Evolutionary conservation across 768 basidiomycete species (phyloP), one percentile per base, ranked within the genome.

Genomic region (Tephrocybe sp.): DNA sequence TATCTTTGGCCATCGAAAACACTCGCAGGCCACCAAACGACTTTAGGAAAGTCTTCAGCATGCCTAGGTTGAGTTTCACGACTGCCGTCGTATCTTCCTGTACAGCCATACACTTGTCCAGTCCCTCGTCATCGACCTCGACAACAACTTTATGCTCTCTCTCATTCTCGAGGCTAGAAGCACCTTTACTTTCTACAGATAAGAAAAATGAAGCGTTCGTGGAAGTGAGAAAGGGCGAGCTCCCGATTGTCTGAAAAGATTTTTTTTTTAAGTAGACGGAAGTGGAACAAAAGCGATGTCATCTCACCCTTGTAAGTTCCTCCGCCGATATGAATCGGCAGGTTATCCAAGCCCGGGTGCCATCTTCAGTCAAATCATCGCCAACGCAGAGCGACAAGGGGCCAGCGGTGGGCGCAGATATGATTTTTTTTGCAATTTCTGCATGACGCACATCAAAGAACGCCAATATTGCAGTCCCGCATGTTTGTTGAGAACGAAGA

Each of bases 391-490:
- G 54, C 4, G 63, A 63, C 42, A 72, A 52, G 1, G 60, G 54
- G 15, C 61, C 68, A 4, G 49, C 47, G 7, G 64, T 56, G 18
- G 60, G 65, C 15, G 52, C 51, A 6, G 69, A 69, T 36, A 82
- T 65, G n/a, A 74, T 55, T 10, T 56, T 59, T 42, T 74, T 72
- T 23, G 79, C 79, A 5, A 69, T 70, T 33, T 69, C 69, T 2
- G 83, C 77, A 42, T 82, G 68, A 43, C 83, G 75, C 37, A 76
- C 61, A 55, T 88, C 83, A 63, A 75, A 79, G 55, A 86, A 86
- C 6, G 82, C 77, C 16, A 84, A 53, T 52, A 85, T 70, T 38
- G 86, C 66, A 36, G 78, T 65, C 6, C 83, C 83, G 30, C 78
- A 69, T 9, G 71, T 69, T 42, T 70, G 68, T 43, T 77, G 77